Percentiles rank a stretch among this genome's conserved stretches.
Conservation (phyloP, 2,329 filamentous ascomycete species). For the Neospermospora avenae region DNA sequence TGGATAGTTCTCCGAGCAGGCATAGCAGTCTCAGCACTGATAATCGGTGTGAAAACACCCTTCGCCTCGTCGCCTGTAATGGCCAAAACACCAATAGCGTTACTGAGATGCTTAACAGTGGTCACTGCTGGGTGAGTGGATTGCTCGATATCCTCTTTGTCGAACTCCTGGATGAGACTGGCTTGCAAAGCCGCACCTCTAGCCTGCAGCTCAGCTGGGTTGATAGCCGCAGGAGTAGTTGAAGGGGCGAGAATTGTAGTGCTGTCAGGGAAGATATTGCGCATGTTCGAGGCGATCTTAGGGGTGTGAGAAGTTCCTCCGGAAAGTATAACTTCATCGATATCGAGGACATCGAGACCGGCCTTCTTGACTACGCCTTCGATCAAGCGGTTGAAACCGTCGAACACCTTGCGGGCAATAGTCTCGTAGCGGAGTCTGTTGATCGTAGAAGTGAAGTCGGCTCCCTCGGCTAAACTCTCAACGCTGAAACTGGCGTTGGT, state of each 20-base stretch:
- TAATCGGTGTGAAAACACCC: constrained; percentile 74
- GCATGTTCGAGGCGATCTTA: constrained; percentile 80
- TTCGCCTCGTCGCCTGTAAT: constrained; percentile 54
- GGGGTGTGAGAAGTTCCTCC: constrained; percentile 93
- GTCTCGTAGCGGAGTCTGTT: constrained; percentile 94
- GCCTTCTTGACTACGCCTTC: constrained; percentile 88
- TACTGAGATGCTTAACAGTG: constrained; percentile 83
- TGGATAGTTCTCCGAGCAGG: constrained; percentile 83
- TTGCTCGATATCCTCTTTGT: constrained; percentile 89
- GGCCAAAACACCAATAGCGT: constrained; percentile 83
- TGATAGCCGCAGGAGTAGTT: constrained; percentile 74
- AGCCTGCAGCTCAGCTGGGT: constrained; percentile 86
- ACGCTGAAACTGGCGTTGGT: constrained; percentile 88
- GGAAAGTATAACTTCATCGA: constrained; percentile 91
- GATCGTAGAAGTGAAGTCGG: constrained; percentile 88
- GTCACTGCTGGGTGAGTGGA: constrained; percentile 94
- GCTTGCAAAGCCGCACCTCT: constrained; percentile 95
- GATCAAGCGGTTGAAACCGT: constrained; percentile 82
- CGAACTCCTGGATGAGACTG: constrained; percentile 90
- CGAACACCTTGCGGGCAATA: constrained; percentile 79
- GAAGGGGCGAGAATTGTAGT: constrained; percentile 81
- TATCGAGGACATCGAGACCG: constrained; percentile 83
- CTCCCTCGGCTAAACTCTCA: constrained; percentile 82
- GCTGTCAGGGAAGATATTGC: constrained; percentile 73
- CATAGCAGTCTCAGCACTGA: constrained; percentile 82